Evolutionary conservation across 352 stramenopile species (phyloP), one percentile per base, ranked within the genome.

Genomic region (Globisporangium parvum): DNA sequence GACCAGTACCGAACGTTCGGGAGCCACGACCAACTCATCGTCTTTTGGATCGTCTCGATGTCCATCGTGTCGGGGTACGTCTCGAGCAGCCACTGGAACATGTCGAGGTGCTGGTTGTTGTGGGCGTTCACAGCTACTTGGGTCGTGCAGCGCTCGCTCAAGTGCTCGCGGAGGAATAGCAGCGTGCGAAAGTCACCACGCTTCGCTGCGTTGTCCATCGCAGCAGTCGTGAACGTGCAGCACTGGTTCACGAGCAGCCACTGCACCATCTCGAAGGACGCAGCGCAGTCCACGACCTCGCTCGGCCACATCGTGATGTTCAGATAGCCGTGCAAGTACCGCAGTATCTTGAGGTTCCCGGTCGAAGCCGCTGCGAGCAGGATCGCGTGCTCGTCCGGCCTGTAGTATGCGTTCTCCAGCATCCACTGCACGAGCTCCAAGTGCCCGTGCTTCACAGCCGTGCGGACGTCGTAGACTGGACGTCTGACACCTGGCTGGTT

Each of bases 211-310:
- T 44, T 47, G 21, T 55, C 21, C 21, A 55, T 40, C 14, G 50
- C 50, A 14, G 11, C 35, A 1, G 23, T 39, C 21, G 50, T 55
- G 21, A 17, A 55, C 14, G 5, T 24, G 21, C 28, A 11, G 46
- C 2, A n/a, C 28, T 15, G 46, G 31, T 67, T 21, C 11, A 33
- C 48, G 42, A 74, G 62, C 8, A 76, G 57, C 56, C 69, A 76
- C 26, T 71, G 49, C n/a, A 69, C 52, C 9, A 71, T 48, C 2
- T 59, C 37, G 12, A 71, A 6, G 6, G 41, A 47, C 20, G 41
- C 10, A 24, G 20, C 41, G 41, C 5, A 24, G n/a, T 47, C 41
- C 41, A 24, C 20, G 17, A 47, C 9, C 3, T 23, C 3, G 0
- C 1, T 12, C 3, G 41, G 8, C 41, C 41, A 42, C 37, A 18